Evolutionary conservation across 2,329 filamentous ascomycete genomes (phyloP), one percentile per base, ranked within the genome.

Genomic region (Botryotinia calthae): DNA sequence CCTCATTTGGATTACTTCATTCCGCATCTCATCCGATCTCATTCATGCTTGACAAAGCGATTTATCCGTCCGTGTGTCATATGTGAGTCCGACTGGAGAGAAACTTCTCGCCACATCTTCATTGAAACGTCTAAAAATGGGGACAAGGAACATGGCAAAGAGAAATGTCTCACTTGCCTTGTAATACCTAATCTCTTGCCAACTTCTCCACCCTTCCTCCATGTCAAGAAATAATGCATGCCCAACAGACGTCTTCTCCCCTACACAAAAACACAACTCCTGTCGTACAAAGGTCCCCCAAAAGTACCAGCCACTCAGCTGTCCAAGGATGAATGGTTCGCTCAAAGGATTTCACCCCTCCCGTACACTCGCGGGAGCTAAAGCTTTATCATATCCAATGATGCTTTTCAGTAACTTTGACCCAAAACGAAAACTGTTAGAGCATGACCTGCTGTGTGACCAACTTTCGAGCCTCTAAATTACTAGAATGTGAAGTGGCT

Each of bases 301-400:
- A 67, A 56, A 56, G 25, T 37, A 56, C 25, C 10, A 42, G 65
- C 25, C 65, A 46, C 34, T 71, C 70, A 71, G 61, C 70, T 46
- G 20, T 71, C 37, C 70, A 71, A 31, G 70, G 70, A 34, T 66
- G 54, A 7, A 42, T 58, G 34, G 61, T 71, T 71, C 8, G 34
- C 7, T 71, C 46, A 42, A 12, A 56, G 46, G 44, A 48, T 66
- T 66, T 22, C 37, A 44, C 70, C 37, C 61, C 22, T 67, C 61
- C 16, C 5, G 18, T 22, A n/a, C 9, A 28, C 28, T 42, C 58
- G 37, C 34, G 48, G 46, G n/a, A 66, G 34, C 70, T 46, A 58
- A 66, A 66, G 34, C 61, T 56, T 37, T 18, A 31, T 37, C 31
- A 22, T 20, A 46, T 71, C 59, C 34, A 71, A 66, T 71, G 56